Evolutionary conservation across 2,329 filamentous ascomycete genomes (phyloP).

Genomic region (Didymella lethalis): DNA sequence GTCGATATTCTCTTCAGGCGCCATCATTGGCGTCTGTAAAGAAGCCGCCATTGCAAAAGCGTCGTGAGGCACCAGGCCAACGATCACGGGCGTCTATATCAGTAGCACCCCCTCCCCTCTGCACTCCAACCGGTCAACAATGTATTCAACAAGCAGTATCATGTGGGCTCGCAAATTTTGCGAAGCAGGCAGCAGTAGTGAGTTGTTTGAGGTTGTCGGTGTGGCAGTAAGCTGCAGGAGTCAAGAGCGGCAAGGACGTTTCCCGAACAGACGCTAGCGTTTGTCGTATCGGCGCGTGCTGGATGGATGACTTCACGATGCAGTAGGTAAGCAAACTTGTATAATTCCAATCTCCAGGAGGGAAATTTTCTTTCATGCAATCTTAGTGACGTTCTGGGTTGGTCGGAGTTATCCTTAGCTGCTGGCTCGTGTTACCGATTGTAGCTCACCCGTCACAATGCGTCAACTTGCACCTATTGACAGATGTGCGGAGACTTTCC

Average conservation of each 20-base stretch:
- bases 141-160: slow-evolving; percentile 20
- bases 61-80: slow-evolving; percentile 10
- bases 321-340: background rate
- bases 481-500: background rate
- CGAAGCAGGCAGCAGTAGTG: slow-evolving; percentile 13
- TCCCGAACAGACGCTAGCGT: slow-evolving; percentile 15
- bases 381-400: no score
- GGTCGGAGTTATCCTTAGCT: background rate
- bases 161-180: slow-evolving; percentile 22
- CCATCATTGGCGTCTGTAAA: slow-evolving; percentile 34
- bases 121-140: slow-evolving; percentile 28
- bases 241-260: slow-evolving; percentile 4
- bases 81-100: slow-evolving; percentile 20
- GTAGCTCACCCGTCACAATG: background rate
- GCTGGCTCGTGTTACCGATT: background rate
- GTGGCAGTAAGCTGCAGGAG: slow-evolving; percentile 17
- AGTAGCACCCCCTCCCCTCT: slow-evolving; percentile 33
- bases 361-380: background rate
- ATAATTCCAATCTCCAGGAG: background rate
- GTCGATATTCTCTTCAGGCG: slow-evolving; percentile 2
- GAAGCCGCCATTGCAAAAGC: slow-evolving; percentile 37
- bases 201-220: slow-evolving; percentile 14
- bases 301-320: slow-evolving; percentile 10
- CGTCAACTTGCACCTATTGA: background rate
- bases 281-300: slow-evolving; percentile 7